Conservation (phyloP, 2,329 filamentous ascomycete genomes). For the Aspergillus amoenus region DNA sequence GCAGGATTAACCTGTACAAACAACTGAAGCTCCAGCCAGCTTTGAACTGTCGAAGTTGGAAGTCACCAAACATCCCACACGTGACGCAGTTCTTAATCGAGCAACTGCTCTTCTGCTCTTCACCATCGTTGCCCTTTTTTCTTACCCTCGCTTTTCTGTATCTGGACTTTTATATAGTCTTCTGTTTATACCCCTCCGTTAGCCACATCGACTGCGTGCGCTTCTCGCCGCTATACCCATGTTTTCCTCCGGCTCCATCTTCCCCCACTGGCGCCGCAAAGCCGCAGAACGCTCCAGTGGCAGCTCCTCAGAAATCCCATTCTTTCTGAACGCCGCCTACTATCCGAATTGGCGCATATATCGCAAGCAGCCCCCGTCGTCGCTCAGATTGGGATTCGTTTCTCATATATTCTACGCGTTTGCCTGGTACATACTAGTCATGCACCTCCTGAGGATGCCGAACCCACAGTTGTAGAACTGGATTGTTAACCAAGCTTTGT, state of each 20-base stretch:
- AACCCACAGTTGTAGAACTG: slow-evolving; percentile 16
- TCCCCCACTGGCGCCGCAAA: slow-evolving; percentile 27
- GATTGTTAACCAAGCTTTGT: slow-evolving; percentile 22
- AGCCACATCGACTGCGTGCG: not conserved
- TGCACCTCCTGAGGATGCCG: slow-evolving; percentile 16
- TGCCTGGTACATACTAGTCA: slow-evolving; percentile 53
- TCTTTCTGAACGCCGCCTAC: slow-evolving; percentile 70
- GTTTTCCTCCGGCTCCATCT: slow-evolving; percentile 24
- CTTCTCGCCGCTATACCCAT: slow-evolving; percentile 11
- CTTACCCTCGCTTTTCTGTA: not conserved
- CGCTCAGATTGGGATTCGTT: slow-evolving; percentile 72
- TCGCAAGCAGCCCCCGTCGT: slow-evolving; percentile 68
- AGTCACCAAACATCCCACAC: slow-evolving; percentile 13
- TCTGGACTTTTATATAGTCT: not conserved
- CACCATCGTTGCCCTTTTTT: slow-evolving; percentile 1
- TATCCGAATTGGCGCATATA: slow-evolving; percentile 80
- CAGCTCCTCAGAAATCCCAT: slow-evolving; percentile 36
- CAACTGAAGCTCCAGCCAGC: too few species aligned
- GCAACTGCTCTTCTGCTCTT: slow-evolving; percentile 13
- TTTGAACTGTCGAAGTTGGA: too few species aligned
- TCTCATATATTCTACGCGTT: slow-evolving; percentile 83
- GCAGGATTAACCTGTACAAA: too few species aligned
- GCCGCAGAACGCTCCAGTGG: slow-evolving; percentile 24
- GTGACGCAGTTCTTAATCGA: slow-evolving; percentile 19
- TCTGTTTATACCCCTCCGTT: not conserved